Percentiles rank a stretch among this genome's conserved stretches.
Conservation (phyloP, 148 eudicot genomes). For the Silene latifolia region DNA sequence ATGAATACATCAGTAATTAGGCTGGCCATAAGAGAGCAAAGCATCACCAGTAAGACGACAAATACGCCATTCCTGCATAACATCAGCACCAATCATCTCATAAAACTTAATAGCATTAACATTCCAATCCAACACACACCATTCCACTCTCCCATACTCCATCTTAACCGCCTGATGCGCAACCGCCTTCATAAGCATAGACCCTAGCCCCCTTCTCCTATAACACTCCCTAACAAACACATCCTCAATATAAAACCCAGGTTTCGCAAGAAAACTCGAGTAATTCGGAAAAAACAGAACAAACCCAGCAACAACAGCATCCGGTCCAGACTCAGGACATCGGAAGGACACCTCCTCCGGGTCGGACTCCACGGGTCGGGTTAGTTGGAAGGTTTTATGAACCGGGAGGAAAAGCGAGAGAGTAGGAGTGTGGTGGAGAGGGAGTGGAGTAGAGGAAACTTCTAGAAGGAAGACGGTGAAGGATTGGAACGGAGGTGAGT, state of each 20-base stretch:
- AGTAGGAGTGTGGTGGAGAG: constrained; percentile 22
- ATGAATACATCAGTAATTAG: constrained; percentile 9
- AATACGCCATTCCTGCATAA: constrained; percentile 69
- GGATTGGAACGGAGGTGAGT: constrained; percentile 59
- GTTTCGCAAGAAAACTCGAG: constrained; percentile 68
- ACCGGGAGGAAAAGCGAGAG: constrained; percentile 42
- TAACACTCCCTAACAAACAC: constrained; percentile 77
- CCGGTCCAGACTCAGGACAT: constrained; percentile 16
- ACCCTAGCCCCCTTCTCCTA: constrained; percentile 66
- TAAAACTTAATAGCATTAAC: constrained; percentile 71
- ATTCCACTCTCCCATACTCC: constrained; percentile 77
- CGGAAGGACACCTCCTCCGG: constrained; percentile 34
- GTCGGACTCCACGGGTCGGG: constrained; percentile 36
- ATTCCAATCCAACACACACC: constrained; percentile 90
- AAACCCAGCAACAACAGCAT: constrained; percentile 48
- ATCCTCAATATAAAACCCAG: constrained; percentile 77
- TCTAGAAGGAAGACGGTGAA: constrained; percentile 84
- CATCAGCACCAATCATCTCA: constrained; percentile 72
- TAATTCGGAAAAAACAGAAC: constrained; percentile 75
- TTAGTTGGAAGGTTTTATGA: constrained; percentile 30
- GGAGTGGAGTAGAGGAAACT: constrained; percentile 43
- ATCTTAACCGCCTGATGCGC: constrained; percentile 62
- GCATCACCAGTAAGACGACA: constrained; percentile 72
- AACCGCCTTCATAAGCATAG: constrained; percentile 59
- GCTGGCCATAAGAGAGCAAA: constrained; percentile 43